These are phyloP conservation scores for Lactarius psammicola DNA, from an alignment of 768 basidiomycete species.

Conservation along the genomic window DNA sequence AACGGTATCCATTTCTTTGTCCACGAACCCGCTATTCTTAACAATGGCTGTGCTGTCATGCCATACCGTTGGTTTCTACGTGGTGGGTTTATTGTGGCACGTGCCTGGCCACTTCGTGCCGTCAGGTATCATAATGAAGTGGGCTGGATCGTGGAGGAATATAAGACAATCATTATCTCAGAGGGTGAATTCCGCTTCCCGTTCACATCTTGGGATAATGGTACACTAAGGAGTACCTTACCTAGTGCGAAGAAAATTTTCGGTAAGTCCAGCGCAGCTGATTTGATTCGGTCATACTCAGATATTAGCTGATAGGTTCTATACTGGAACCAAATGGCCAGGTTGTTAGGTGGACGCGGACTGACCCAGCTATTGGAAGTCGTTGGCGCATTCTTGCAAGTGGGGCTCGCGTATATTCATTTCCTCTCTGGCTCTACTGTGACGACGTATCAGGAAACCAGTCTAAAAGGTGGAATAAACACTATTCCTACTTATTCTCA, in stretches of 20 bases:
- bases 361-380: neutral
- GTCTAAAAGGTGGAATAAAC: too few relatives aligned
- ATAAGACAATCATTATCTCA: neutral
- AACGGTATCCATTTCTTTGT: neutral
- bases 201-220: neutral
- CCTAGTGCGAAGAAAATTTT: neutral
- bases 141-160: neutral
- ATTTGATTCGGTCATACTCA: too few relatives aligned
- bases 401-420: constrained; percentile 32
- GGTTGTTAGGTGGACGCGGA: neutral
- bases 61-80: neutral
- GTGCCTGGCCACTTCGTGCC: neutral
- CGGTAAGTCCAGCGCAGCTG: too few relatives aligned
- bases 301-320: too few relatives aligned
- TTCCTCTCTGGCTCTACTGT: constrained; percentile 44
- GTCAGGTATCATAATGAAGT: neutral
- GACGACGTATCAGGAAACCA: too few relatives aligned
- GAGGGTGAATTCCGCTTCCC: neutral
- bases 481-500: too few relatives aligned
- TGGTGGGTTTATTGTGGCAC: neutral
- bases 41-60: neutral
- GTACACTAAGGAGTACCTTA: neutral
- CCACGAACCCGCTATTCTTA: neutral
- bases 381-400: neutral
- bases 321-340: neutral